A percentile compares a stretch with the other conserved stretches of the same genome.
Evolutionary conservation across 2,329 filamentous ascomycete genomes (phyloP).

Genomic region (Aspergillus candidus): DNA sequence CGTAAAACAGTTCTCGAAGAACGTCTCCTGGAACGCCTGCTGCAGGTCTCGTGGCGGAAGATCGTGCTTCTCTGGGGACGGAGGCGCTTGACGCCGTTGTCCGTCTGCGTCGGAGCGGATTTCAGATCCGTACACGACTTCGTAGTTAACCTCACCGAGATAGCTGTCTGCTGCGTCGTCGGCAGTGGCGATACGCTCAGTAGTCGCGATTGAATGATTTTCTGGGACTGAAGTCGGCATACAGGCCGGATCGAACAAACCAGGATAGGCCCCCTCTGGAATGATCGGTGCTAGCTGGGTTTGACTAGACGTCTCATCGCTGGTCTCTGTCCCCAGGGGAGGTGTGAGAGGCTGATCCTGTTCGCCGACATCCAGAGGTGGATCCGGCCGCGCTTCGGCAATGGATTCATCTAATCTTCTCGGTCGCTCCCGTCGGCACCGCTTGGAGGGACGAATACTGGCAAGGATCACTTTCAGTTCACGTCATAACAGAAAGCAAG

Average conservation of each 20-base stretch:
- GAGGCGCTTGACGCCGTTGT: slow-evolving; percentile 2
- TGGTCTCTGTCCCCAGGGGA: too few relatives aligned
- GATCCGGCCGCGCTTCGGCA: slow-evolving; percentile 3
- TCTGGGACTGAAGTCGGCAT: too few relatives aligned
- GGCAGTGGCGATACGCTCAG: background rate
- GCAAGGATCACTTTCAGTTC: too few relatives aligned
- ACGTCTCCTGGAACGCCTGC: slow-evolving; percentile 11
- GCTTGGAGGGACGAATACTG: slow-evolving; percentile 1
- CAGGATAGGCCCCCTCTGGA: too few relatives aligned
- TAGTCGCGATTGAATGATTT: background rate
- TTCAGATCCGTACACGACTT: slow-evolving; percentile 7
- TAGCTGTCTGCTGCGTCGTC: slow-evolving; percentile 2
- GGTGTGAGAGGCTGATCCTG: too few relatives aligned
- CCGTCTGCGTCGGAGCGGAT: slow-evolving; percentile 9
- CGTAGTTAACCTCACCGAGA: background rate
- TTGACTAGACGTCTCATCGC: too few relatives aligned
- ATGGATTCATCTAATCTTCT: background rate
- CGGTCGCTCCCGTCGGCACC: background rate
- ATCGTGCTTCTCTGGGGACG: background rate
- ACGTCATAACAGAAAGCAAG: too few relatives aligned
- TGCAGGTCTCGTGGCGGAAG: slow-evolving; percentile 7
- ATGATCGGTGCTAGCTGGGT: too few relatives aligned
- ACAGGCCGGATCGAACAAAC: too few relatives aligned
- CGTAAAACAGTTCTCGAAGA: slow-evolving; percentile 6
- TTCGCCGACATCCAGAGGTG: too few relatives aligned